Percentiles rank a stretch among this genome's conserved stretches.
These are phyloP conservation scores for Oxyria digyna DNA, from an alignment of 148 eudicot genomes.

Conservation along the genomic window DNA sequence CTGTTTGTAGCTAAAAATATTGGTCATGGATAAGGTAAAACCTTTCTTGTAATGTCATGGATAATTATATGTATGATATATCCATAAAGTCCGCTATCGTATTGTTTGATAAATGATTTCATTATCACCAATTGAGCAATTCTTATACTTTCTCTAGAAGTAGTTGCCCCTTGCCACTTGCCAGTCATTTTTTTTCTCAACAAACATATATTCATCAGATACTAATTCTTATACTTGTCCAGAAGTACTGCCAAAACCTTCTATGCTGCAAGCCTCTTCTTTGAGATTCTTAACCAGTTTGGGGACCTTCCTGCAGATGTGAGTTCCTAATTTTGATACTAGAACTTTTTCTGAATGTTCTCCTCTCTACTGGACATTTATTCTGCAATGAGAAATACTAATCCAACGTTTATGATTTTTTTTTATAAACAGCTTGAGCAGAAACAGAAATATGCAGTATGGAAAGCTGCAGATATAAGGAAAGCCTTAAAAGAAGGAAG, in stretches of 20 bases:
- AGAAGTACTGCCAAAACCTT: constrained; percentile 92
- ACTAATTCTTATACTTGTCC: constrained; percentile 17
- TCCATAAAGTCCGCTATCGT: not conserved
- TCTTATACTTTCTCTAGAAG: too few relatives aligned
- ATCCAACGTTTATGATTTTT: not conserved
- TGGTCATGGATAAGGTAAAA: not conserved
- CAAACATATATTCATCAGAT: not conserved
- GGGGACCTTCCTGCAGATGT: constrained; percentile 80
- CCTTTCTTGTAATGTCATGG: not conserved
- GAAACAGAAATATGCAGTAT: constrained; percentile 93
- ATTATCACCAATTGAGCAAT: too few relatives aligned
- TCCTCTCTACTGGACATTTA: not conserved
- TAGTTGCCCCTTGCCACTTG: not conserved
- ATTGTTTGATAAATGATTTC: not conserved
- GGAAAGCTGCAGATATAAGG: constrained; percentile 99
- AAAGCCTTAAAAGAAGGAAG: constrained; percentile 96
- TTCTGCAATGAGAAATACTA: not conserved
- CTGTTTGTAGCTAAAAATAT: not conserved
- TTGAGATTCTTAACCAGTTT: constrained; percentile 91
- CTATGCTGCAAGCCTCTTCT: constrained; percentile 96
- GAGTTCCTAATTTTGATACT: constrained; percentile 21
- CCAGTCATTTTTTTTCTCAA: not conserved
- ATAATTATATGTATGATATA: not conserved
- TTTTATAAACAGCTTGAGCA: constrained; percentile 61
- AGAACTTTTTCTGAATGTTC: not conserved